Conservation (phyloP, 1,284 basidiomycete species). For the Microbotryum violaceum region DNA sequence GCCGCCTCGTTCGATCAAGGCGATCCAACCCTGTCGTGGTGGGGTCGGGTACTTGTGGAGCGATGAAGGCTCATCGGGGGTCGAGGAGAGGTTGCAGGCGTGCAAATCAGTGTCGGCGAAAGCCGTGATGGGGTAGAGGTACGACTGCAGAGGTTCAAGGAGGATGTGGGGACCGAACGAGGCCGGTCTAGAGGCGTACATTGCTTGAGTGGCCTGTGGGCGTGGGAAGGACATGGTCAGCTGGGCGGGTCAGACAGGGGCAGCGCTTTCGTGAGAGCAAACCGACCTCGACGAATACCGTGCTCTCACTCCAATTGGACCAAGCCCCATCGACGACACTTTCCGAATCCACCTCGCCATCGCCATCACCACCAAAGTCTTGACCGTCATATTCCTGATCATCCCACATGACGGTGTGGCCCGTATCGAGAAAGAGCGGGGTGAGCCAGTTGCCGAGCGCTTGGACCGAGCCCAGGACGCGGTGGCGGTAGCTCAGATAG, state of each 20-base stretch:
- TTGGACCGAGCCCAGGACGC: no score
- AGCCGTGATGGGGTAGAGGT: conserved; percentile 62
- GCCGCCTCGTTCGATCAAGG: conserved; percentile 71
- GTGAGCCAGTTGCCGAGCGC: no score
- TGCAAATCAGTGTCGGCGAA: conserved; percentile 53
- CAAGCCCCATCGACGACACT: conserved; percentile 1
- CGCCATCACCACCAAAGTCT: no score
- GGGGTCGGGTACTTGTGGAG: conserved; percentile 30
- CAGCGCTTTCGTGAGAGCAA: conserved; percentile 52
- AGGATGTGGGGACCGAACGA: conserved; percentile 64
- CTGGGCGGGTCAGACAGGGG: background rate
- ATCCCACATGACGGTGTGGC: no score
- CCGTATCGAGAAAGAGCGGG: no score
- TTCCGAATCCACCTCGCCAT: background rate
- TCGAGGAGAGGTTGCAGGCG: conserved; percentile 13
- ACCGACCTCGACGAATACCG: conserved; percentile 67
- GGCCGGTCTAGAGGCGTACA: conserved; percentile 54
- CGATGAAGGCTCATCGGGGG: background rate
- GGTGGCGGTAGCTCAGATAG: no score
- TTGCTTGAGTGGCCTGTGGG: conserved; percentile 19
- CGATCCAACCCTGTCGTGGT: conserved; percentile 63
- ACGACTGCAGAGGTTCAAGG: conserved; percentile 60
- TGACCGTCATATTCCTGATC: background rate
- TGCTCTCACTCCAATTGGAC: conserved; percentile 61
- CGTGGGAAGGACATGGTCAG: no score